phyloP scores from a whole-genome alignment of 441 rosid genomes.

The Isatis lusitanica region DNA sequence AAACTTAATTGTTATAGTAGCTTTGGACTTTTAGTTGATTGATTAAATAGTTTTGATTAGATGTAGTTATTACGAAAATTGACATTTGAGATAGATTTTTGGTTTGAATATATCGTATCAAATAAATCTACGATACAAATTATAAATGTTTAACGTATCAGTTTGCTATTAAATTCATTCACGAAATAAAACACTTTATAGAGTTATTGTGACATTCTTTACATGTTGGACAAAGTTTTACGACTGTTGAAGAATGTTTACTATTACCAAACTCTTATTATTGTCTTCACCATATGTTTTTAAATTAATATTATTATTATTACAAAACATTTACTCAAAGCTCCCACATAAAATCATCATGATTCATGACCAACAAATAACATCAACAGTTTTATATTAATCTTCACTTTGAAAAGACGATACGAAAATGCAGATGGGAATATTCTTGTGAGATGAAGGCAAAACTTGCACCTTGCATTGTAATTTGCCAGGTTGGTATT shows the following conservation, averaged over 20 bases:
- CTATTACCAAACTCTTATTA: background rate
- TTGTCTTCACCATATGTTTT: background rate
- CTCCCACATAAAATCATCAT: background rate
- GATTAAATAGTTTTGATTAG: no score
- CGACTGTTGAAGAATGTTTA: background rate
- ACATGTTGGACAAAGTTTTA: background rate
- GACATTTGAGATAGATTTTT: background rate
- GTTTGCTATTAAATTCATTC: background rate
- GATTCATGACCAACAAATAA: background rate
- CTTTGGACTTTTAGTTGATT: background rate
- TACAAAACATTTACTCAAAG: background rate
- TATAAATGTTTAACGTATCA: background rate
- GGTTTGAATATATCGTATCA: background rate
- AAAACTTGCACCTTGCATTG: background rate
- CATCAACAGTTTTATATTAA: background rate
- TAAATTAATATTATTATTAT: background rate
- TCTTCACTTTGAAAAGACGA: background rate
- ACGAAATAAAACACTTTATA: no score
- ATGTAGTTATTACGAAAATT: background rate
- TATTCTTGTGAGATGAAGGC: slow-evolving; percentile 11
- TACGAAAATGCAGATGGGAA: background rate
- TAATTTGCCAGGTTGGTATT: slow-evolving; percentile 17
- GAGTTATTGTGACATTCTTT: background rate
- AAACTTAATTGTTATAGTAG: background rate
- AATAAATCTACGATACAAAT: background rate